A percentile compares a stretch with the other conserved stretches of the same genome.
Evolutionary conservation across 2,329 filamentous ascomycete species (phyloP).

Genomic region (Aquanectria penicillioides): DNA sequence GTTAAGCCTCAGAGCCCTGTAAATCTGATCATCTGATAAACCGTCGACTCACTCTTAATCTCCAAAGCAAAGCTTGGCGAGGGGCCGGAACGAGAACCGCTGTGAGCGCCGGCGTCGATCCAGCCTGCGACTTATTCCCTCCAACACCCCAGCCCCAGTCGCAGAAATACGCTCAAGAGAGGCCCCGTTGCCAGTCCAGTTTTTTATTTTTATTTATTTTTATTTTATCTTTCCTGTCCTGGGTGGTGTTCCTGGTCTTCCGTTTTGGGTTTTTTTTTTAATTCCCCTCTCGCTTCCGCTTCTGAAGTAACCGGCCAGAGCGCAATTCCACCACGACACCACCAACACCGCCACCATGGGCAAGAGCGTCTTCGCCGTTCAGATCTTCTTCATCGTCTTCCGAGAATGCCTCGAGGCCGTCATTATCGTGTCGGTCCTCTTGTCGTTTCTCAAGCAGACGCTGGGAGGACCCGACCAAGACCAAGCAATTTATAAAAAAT

Average conservation of each 20-base stretch:
- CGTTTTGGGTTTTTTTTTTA: not conserved
- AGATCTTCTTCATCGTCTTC: slow-evolving; percentile 87
- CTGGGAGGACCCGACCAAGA: slow-evolving; percentile 70
- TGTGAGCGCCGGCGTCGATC: not conserved
- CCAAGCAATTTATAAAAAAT: slow-evolving; percentile 67
- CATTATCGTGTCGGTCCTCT: slow-evolving; percentile 82
- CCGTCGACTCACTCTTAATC: too few species aligned
- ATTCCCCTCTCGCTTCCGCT: not conserved
- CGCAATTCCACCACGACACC: not conserved
- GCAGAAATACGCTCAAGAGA: not conserved
- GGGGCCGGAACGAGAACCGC: not conserved
- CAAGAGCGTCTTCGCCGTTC: slow-evolving; percentile 75
- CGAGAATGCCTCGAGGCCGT: slow-evolving; percentile 81
- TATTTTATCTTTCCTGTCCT: not conserved
- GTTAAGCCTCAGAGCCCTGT: not conserved
- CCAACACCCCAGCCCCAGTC: not conserved
- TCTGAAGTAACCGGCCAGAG: too few species aligned
- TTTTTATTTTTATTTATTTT: too few species aligned
- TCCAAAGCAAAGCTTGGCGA: not conserved
- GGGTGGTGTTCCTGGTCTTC: not conserved
- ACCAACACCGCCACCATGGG: slow-evolving; percentile 55
- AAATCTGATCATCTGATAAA: slow-evolving; percentile 26
- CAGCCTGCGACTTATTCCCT: slow-evolving; percentile 3
- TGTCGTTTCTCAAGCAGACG: slow-evolving; percentile 82
- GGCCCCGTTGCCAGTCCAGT: not conserved